These are phyloP conservation scores for Penicillium waksmanii DNA, from an alignment of 495 filamentous ascomycete genomes.

Conservation along the genomic window DNA sequence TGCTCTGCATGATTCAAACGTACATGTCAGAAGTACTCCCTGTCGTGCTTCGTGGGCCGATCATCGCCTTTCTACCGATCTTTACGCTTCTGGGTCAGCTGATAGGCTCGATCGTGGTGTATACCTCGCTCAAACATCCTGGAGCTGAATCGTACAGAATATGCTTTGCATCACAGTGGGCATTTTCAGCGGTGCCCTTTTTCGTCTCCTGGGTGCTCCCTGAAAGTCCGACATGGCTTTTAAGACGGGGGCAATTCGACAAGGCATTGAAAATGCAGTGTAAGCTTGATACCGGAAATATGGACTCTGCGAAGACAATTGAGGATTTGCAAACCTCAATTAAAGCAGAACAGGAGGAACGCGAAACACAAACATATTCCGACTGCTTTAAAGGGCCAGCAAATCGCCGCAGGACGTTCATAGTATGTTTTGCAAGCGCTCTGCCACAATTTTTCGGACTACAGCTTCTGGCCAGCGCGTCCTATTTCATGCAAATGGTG, in stretches of 20 bases:
- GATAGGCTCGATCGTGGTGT: conserved; percentile 46
- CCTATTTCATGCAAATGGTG: conserved; percentile 41
- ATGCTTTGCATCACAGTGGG: conserved; percentile 40
- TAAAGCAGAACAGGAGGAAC: conserved; percentile 28
- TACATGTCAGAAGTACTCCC: conserved; percentile 53
- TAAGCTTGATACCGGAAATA: conserved; percentile 18
- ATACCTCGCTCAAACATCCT: conserved; percentile 22
- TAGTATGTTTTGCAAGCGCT: conserved; percentile 44
- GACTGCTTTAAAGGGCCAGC: conserved; percentile 50
- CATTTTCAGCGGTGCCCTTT: conserved; percentile 31
- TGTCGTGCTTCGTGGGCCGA: conserved; percentile 42
- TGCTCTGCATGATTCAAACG: conserved; percentile 46
- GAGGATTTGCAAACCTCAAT: conserved; percentile 29
- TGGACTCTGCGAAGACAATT: conserved; percentile 21
- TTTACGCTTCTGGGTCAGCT: conserved; percentile 52
- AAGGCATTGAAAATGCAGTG: conserved; percentile 22
- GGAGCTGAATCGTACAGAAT: conserved; percentile 28
- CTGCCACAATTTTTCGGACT: conserved; percentile 39
- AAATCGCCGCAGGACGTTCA: conserved; percentile 49
- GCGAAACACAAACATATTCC: conserved; percentile 29
- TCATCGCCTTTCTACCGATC: conserved; percentile 48
- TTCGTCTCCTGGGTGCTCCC: conserved; percentile 20
- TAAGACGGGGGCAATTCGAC: conserved; percentile 14
- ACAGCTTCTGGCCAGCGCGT: conserved; percentile 33
- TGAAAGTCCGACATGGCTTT: conserved; percentile 29